phyloP scores from a whole-genome alignment of 75 land plant species.

The Picea glauca region DNA sequence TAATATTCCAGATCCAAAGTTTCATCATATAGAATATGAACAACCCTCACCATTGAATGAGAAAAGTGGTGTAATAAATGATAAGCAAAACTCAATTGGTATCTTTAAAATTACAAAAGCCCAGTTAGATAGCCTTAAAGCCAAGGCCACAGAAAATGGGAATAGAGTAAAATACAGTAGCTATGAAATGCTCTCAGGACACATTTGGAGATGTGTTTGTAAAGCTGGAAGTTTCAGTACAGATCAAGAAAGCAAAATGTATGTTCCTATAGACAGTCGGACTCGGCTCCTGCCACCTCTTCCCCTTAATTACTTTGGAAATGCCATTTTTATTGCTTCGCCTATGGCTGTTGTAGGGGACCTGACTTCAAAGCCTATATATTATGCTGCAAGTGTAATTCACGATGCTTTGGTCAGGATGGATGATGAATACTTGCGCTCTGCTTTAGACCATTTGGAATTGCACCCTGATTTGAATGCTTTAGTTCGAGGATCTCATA shows the following conservation, averaged over 20 bases:
- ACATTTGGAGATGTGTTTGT: conserved; percentile 56
- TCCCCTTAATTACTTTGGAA: conserved; percentile 58
- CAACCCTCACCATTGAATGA: conserved; percentile 24
- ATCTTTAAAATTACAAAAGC: background rate
- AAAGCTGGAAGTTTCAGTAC: conserved; percentile 21
- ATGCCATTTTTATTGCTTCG: conserved; percentile 50
- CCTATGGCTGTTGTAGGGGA: conserved; percentile 41
- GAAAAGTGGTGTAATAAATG: background rate
- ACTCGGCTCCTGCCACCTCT: conserved; percentile 26
- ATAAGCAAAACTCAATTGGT: background rate
- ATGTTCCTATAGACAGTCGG: conserved; percentile 48
- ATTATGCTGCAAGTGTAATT: conserved; percentile 26
- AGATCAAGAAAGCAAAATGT: conserved; percentile 45
- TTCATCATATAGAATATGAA: conserved; percentile 51
- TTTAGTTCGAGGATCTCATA: conserved; percentile 51
- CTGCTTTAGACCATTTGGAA: conserved; percentile 47
- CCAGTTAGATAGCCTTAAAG: conserved; percentile 12
- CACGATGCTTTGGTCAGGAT: conserved; percentile 23
- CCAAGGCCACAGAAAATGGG: conserved; percentile 7
- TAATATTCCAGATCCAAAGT: conserved; percentile 35
- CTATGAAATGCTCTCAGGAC: conserved; percentile 47
- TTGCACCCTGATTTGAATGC: conserved; percentile 44
- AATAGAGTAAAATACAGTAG: conserved; percentile 24
- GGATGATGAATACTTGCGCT: conserved; percentile 38
- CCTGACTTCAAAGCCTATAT: conserved; percentile 16